Evolutionary conservation across 805 yeast genomes (phyloP), one percentile per base, ranked within the genome.

Genomic region (Dipodascus geniculatus): DNA sequence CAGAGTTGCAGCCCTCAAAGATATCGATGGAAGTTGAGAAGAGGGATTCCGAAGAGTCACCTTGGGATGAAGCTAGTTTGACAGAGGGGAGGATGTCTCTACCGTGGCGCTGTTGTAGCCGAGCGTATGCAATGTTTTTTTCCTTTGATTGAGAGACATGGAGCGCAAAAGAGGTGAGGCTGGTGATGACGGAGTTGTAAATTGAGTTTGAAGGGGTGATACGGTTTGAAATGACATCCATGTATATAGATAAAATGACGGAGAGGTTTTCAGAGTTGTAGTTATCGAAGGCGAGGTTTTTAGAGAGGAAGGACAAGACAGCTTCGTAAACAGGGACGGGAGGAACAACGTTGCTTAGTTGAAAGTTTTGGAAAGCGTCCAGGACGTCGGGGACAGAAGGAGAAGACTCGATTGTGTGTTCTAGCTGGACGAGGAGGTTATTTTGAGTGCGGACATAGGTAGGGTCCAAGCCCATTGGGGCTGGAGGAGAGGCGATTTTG

Each of bases 11-110:
- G 4, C 68, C 69, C 44, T 56, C 60, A 51, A 64, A 65, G 19
- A 67, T 42, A 19, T 68, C 67, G 19, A 67, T 50, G 1, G 70
- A 70, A 24, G 65, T 54, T 14, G 53, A 52, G 17, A 61, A 53
- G 47, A 61, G 62, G 9, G 56, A 54, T 22, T 51, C 54, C 8
- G 60, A 55, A 14, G 54, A 54, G 2, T 57, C 56, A 6, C 52
- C 20, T 16, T 48, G n/a, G 8, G 55, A 54, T 8, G 55, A 49
- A 17, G 55, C 44, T 2, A 28, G 44, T 19, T 49, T 48, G 44
- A 51, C 58, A 35, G 54, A 49, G 8, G 58, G 50, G 24, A 59
- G 42, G 19, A 53, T 53, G 23, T n/a, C 20, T 23, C 19, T 17
- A 42, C 44, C 22, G 23, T 28, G 54, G 47, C 50, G 52, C 22